phyloP scores from a whole-genome alignment of 2,329 filamentous ascomycete genomes.

The Stylonectria norvegica region DNA sequence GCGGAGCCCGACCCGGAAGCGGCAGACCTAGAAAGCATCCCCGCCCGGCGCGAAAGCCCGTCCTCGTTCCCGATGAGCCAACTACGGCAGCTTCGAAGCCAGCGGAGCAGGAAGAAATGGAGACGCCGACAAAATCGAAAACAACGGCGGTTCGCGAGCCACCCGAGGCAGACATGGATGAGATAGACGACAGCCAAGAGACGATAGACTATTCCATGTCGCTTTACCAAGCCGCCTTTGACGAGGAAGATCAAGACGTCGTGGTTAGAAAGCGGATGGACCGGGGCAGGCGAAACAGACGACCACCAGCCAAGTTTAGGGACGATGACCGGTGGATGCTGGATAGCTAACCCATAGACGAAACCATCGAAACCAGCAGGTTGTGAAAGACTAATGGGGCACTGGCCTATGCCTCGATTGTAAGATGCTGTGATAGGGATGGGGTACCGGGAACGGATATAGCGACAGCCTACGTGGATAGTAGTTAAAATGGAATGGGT shows the following conservation, averaged over 20 bases:
- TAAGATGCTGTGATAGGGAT: too few relatives aligned
- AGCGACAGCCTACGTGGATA: too few relatives aligned
- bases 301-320: conserved; percentile 35
- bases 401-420: too few relatives aligned
- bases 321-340: conserved; percentile 31
- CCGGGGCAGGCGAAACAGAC: conserved; percentile 30
- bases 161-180: neutral
- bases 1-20: conserved; percentile 38
- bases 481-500: too few relatives aligned
- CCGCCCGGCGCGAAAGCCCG: conserved; percentile 21
- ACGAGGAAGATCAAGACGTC: conserved; percentile 32
- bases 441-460: too few relatives aligned
- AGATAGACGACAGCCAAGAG: neutral
- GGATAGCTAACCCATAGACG: too few relatives aligned
- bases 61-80: conserved; percentile 1
- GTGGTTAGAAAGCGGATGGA: conserved; percentile 27
- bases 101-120: conserved; percentile 17
- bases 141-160: neutral
- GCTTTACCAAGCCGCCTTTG: conserved; percentile 16
- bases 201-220: conserved; percentile 16
- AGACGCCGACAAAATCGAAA: neutral
- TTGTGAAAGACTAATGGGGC: too few relatives aligned
- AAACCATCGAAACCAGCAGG: too few relatives aligned
- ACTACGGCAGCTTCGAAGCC: conserved; percentile 18
- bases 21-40: conserved; percentile 40